These are phyloP conservation scores for Sporodiniella umbellata DNA, from an alignment of 371 early-diverging fungal genomes.

Conservation along the genomic window DNA sequence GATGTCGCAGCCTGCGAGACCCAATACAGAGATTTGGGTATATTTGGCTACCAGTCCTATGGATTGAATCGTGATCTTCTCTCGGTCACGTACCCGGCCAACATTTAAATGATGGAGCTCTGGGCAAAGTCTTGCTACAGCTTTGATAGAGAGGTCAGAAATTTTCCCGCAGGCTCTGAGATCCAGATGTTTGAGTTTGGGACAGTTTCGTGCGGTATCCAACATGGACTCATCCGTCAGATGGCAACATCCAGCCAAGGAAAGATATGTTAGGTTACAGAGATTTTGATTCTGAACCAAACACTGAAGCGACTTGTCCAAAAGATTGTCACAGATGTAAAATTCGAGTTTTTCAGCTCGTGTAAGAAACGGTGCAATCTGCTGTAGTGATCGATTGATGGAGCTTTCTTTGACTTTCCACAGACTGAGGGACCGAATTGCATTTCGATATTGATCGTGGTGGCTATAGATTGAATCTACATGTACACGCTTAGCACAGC, in stretches of 20 bases:
- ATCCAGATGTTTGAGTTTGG: conserved; percentile 48
- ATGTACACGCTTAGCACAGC: too few relatives aligned
- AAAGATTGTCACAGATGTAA: conserved; percentile 55
- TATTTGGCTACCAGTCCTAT: conserved; percentile 49
- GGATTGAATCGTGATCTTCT: conserved; percentile 48
- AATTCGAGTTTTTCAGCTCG: conserved; percentile 33
- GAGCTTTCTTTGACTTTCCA: conserved; percentile 38
- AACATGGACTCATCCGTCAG: conserved; percentile 50
- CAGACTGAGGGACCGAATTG: conserved; percentile 30
- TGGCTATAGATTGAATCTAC: conserved; percentile 2
- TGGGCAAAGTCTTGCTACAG: conserved; percentile 46
- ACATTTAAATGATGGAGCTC: conserved; percentile 53
- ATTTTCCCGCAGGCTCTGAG: conserved; percentile 56
- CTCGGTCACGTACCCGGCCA: conserved; percentile 52
- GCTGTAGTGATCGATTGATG: conserved; percentile 28
- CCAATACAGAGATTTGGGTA: conserved; percentile 49
- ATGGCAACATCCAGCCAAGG: conserved; percentile 56
- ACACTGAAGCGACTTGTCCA: conserved; percentile 33
- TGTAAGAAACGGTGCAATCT: conserved; percentile 14
- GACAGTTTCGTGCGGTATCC: conserved; percentile 42
- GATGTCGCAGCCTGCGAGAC: conserved; percentile 58
- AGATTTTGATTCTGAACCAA: conserved; percentile 28
- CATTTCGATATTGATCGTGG: conserved; percentile 17
- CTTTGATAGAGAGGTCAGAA: conserved; percentile 45
- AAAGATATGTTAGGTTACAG: conserved; percentile 35